Conservation (phyloP, 257 asterid species). For the Solanum megistacrolobum region DNA sequence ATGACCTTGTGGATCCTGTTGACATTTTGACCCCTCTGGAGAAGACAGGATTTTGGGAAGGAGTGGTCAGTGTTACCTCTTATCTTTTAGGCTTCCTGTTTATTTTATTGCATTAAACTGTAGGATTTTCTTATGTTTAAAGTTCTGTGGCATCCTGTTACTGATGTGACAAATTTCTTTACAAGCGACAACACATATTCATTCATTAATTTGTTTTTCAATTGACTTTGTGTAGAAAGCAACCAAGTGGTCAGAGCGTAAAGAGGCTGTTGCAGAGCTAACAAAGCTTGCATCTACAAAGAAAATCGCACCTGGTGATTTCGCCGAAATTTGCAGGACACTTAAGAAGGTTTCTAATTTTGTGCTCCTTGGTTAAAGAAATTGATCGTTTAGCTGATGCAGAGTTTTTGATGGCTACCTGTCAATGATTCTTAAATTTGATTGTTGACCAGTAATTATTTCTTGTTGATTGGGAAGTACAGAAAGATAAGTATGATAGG, state of each 20-base stretch:
- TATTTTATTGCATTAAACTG: neutral
- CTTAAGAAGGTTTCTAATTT: slow-evolving; percentile 61
- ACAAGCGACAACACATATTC: neutral
- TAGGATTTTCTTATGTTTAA: neutral
- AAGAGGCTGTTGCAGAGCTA: slow-evolving; percentile 92
- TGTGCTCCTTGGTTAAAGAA: neutral
- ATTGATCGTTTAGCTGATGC: neutral
- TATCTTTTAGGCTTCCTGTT: neutral
- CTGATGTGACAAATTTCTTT: neutral
- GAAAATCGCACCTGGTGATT: slow-evolving; percentile 96
- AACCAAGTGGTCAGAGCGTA: slow-evolving; percentile 95
- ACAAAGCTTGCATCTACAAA: slow-evolving; percentile 95
- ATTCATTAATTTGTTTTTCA: slow-evolving; percentile 11
- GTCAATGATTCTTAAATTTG: neutral
- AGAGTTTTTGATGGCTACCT: neutral
- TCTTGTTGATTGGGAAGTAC: neutral
- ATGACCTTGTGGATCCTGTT: slow-evolving; percentile 97
- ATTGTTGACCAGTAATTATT: neutral
- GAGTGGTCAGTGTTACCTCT: slow-evolving; percentile 62
- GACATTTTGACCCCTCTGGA: slow-evolving; percentile 91
- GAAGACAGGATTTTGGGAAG: slow-evolving; percentile 99
- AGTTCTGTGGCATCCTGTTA: neutral
- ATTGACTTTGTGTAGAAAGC: slow-evolving; percentile 59
- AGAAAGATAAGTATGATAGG: neutral
- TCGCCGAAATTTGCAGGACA: slow-evolving; percentile 86